Evolutionary conservation across 768 basidiomycete genomes (phyloP), one percentile per base, ranked within the genome.

Genomic region (Rhizopogon salebrosus): DNA sequence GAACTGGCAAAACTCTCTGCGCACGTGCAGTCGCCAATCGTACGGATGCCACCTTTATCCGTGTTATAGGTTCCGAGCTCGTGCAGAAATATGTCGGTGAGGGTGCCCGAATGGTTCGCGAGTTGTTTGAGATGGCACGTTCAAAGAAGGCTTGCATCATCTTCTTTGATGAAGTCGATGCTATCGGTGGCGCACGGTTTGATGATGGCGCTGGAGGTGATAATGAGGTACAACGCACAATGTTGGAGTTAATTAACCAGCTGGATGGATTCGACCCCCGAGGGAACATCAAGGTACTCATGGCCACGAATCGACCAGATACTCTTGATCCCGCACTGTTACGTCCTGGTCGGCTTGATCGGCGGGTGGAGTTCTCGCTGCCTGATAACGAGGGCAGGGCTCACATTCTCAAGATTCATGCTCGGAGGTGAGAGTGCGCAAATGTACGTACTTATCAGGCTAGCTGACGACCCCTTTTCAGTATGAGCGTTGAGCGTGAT

Each of bases 61-160:
- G 97, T 61, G 97, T 99, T 50, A 98, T 98, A 64, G 97, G 97
- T 13, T 98, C 95, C 11, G 97, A 99, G 69, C 79, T 99, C 14
- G 97, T 99, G n/a, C 97, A 99, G 72, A 99, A 99, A 70, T 99
- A 99, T 67, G 97, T 99, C 46, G 97, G 97, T 42, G 97, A 99
- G 71, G 97, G 97, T 55, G 97, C 97, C 6, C 80, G 97, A 54
- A 98, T 98, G 97, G 95, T 99, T 16, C 86, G 97, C 43, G 97
- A 98, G 66, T 75, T 98, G 53, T 99, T 99, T 70, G 97, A 98
- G 72, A 98, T 98, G 95, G 97, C 97, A 27, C 82, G 97, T 57
- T 87, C 87, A 59, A 98, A 98, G 77, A 98, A 98, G 72, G 97
- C 97, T 1, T 98, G 97, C 64, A 98, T 99, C 66, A 98, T 99